These are phyloP conservation scores for Fusarium sp. DNA, from an alignment of 2,329 filamentous ascomycete species.

Conservation along the genomic window DNA sequence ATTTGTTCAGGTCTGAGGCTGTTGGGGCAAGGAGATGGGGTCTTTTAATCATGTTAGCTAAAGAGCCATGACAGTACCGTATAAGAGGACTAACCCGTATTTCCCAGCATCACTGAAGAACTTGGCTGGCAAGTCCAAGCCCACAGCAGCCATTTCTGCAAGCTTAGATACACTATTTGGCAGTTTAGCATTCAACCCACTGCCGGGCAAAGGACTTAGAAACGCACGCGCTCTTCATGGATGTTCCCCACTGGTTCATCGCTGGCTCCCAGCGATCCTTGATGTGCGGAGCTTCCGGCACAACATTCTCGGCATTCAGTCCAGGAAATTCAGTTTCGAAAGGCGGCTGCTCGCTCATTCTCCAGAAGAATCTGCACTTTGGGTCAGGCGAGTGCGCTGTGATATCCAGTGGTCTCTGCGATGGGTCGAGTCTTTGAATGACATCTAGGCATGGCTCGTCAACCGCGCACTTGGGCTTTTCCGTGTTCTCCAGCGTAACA, in stretches of 20 bases:
- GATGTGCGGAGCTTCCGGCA: slow-evolving; percentile 63
- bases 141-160: slow-evolving; percentile 70
- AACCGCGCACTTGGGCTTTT: slow-evolving; percentile 73
- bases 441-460: slow-evolving; percentile 71
- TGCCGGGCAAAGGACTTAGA: not conserved
- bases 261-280: slow-evolving; percentile 63
- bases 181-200: not conserved
- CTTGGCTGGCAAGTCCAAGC: slow-evolving; percentile 64
- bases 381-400: slow-evolving; percentile 68
- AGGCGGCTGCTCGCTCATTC: slow-evolving; percentile 67
- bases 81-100: slow-evolving; percentile 61
- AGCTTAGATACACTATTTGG: slow-evolving; percentile 63
- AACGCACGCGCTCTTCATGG: slow-evolving; percentile 71
- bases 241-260: slow-evolving; percentile 69
- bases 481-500: slow-evolving; percentile 72
- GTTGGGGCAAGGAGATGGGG: slow-evolving; percentile 72
- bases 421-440: slow-evolving; percentile 65
- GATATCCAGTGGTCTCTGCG: slow-evolving; percentile 70
- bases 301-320: slow-evolving; percentile 67
- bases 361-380: slow-evolving; percentile 74
- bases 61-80: not conserved
- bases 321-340: slow-evolving; percentile 68
- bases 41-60: slow-evolving; percentile 48
- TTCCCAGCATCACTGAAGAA: slow-evolving; percentile 67
- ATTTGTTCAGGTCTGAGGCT: slow-evolving; percentile 67